phyloP scores from a whole-genome alignment of 176 grass and related monocot genomes.

The Bromus sterilis region DNA sequence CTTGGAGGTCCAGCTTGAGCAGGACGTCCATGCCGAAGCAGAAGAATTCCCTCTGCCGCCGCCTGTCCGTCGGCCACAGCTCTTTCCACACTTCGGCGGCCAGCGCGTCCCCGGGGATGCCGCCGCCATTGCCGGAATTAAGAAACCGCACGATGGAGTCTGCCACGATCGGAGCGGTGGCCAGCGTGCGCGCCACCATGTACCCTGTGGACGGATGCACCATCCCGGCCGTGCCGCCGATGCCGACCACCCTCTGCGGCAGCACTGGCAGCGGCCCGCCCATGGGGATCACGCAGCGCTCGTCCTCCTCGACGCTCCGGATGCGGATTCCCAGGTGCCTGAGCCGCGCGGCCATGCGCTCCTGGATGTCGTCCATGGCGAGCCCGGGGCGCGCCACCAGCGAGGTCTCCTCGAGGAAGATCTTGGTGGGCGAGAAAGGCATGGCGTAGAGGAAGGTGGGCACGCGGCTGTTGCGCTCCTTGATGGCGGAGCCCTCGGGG shows the following conservation, averaged over 20 bases:
- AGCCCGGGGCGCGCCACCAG: constrained; percentile 84
- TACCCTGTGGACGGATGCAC: constrained; percentile 96
- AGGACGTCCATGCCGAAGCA: constrained; percentile 98
- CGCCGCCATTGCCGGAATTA: constrained; percentile 3
- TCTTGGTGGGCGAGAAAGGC: constrained; percentile 80
- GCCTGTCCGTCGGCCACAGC: constrained; percentile 70
- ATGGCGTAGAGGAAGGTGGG: constrained; percentile 97
- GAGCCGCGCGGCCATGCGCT: constrained; percentile 83
- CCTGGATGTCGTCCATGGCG: constrained; percentile 90
- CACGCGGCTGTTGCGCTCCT: constrained; percentile 50
- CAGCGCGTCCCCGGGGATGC: constrained; percentile 37
- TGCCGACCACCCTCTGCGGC: constrained; percentile 88
- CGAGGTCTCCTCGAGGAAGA: constrained; percentile 96
- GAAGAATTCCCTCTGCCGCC: constrained; percentile 92
- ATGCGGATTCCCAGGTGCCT: constrained; percentile 72
- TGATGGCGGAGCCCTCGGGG: constrained; percentile 33
- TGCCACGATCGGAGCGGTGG: constrained; percentile 72
- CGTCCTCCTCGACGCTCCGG: constrained; percentile 88
- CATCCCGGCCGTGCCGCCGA: constrained; percentile 95
- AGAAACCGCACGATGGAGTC: constrained; percentile 76
- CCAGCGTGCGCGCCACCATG: constrained; percentile 94
- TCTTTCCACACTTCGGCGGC: constrained; percentile 75
- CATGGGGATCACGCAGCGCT: constrained; percentile 90
- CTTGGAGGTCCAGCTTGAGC: constrained; percentile 90
- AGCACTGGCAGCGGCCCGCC: constrained; percentile 79